Evolutionary conservation across 805 yeast species (phyloP).

Genomic region (Clavispora vitiphila): DNA sequence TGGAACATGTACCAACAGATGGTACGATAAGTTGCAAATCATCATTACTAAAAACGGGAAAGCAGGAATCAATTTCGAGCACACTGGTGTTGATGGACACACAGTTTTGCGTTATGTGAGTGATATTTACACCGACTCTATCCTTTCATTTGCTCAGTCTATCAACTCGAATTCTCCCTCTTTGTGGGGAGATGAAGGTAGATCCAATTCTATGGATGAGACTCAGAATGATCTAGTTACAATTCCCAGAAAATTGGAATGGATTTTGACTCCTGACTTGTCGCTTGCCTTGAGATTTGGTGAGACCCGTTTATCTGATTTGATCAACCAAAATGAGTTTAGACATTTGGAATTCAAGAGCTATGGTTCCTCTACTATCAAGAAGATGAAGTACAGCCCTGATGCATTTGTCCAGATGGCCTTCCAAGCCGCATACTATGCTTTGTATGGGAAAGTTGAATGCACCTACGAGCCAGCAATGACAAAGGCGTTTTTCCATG

Average conservation of each 20-base stretch:
- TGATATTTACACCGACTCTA: conserved; percentile 88
- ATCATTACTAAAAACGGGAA: conserved; percentile 84
- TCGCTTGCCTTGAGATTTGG: conserved; percentile 81
- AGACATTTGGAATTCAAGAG: conserved; percentile 67
- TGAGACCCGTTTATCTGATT: conserved; percentile 81
- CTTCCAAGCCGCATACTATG: conserved; percentile 88
- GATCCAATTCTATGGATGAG: conserved; percentile 34
- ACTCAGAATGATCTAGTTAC: conserved; percentile 38
- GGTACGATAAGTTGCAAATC: conserved; percentile 90
- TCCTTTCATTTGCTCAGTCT: conserved; percentile 76
- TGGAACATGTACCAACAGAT: conserved; percentile 90
- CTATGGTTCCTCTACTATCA: conserved; percentile 74
- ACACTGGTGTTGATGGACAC: conserved; percentile 94
- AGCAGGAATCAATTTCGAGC: conserved; percentile 91
- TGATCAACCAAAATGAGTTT: conserved; percentile 86
- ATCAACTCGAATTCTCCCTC: conserved; percentile 75
- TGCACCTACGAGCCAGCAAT: conserved; percentile 95
- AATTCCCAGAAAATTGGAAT: conserved; percentile 81
- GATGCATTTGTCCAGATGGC: conserved; percentile 95
- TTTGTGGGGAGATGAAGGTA: conserved; percentile 47
- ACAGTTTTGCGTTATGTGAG: conserved; percentile 84
- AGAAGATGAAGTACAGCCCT: conserved; percentile 82
- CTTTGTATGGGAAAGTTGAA: conserved; percentile 87
- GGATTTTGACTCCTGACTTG: conserved; percentile 75
- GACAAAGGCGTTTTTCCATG: conserved; percentile 85